Evolutionary conservation across 805 yeast species (phyloP).

Genomic region (Wickerhamomyces ciferrii): DNA sequence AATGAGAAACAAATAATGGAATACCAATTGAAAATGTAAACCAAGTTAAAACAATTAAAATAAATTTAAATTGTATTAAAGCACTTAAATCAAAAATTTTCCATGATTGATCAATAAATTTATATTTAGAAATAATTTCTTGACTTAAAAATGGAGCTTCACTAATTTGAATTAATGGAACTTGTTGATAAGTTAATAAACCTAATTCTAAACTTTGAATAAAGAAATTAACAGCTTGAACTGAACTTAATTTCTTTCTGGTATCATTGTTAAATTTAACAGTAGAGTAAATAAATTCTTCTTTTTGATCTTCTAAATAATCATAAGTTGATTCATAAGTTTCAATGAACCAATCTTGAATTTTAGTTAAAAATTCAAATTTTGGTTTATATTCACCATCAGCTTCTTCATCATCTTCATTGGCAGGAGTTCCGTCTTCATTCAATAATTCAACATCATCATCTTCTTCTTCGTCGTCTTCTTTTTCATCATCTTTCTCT

Average conservation of each 20-base stretch:
- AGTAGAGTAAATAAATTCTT: conserved; percentile 4
- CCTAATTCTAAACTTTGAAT: conserved; percentile 14
- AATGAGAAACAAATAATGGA: conserved; percentile 22
- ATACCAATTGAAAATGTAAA: conserved; percentile 10
- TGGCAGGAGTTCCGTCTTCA: not conserved
- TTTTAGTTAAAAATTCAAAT: conserved; percentile 6
- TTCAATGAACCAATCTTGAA: conserved; percentile 17
- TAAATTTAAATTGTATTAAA: conserved; percentile 15
- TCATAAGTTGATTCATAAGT: conserved; percentile 17
- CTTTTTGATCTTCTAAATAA: conserved; percentile 12
- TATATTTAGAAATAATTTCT: conserved; percentile 14
- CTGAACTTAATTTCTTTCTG: conserved; percentile 20
- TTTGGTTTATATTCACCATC: conserved; percentile 2
- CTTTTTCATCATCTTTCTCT: conserved; percentile 11
- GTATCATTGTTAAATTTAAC: conserved; percentile 9
- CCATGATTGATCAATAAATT: conserved; percentile 7
- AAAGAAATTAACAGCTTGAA: conserved; percentile 20
- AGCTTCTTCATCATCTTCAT: conserved; percentile 2
- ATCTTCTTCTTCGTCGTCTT: conserved; percentile 8
- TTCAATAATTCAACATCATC: not conserved
- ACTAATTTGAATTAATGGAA: conserved; percentile 14
- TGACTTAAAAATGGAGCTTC: conserved; percentile 17
- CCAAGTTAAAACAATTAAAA: conserved; percentile 21
- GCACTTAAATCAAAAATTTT: conserved; percentile 14
- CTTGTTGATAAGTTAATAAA: conserved; percentile 10